These are phyloP conservation scores for Podospora pseudopauciseta DNA, from an alignment of 495 filamentous ascomycete genomes.

Conservation along the genomic window DNA sequence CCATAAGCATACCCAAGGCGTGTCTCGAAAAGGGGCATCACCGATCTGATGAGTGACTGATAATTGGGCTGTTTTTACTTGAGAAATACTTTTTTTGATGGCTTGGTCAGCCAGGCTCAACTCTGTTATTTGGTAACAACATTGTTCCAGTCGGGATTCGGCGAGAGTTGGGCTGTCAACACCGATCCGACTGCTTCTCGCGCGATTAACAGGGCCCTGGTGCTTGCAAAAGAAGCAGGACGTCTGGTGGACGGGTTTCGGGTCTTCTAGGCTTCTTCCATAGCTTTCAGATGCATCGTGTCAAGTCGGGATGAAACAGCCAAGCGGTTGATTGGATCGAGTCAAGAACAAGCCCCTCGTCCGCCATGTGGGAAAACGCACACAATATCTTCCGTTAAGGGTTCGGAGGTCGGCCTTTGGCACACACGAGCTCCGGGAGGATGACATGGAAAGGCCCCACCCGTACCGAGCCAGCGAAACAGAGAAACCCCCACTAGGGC, in stretches of 20 bases:
- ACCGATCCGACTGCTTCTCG: neutral
- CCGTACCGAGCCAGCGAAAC: neutral
- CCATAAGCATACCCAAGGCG: neutral
- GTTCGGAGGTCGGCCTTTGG: neutral
- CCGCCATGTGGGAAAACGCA: neutral
- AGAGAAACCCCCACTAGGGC: neutral
- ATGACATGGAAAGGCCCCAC: neutral
- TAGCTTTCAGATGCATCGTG: neutral
- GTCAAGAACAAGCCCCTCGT: neutral
- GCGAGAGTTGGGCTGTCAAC: neutral
- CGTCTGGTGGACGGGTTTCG: neutral
- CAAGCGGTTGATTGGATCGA: neutral
- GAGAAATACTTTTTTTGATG: neutral
- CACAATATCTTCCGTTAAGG: neutral
- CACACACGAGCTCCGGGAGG: neutral
- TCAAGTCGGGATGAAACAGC: neutral
- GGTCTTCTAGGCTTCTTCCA: neutral
- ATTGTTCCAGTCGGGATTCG: neutral
- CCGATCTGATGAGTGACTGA: neutral
- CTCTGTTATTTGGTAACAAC: neutral
- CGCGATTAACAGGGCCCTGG: neutral
- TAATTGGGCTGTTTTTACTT: neutral
- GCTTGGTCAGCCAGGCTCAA: neutral
- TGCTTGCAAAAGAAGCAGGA: neutral
- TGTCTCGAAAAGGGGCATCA: neutral